These are phyloP conservation scores for button mushroom (Agaricus bisporus) DNA, from an alignment of 768 basidiomycete genomes.

Conservation along the genomic window DNA sequence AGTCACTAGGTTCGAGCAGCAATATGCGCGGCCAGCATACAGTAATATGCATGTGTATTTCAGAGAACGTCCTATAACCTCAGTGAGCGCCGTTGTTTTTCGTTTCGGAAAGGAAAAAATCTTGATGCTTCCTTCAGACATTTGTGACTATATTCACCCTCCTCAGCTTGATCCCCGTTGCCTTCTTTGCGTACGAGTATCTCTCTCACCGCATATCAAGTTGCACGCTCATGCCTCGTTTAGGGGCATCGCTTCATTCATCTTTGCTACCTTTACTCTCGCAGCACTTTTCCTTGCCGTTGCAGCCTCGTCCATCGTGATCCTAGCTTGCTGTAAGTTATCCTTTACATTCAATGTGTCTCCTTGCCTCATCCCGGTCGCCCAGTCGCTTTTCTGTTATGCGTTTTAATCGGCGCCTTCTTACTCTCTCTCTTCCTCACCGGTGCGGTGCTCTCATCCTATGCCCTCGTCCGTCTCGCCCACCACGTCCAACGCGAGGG, in stretches of 20 bases:
- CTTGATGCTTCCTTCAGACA: neutral
- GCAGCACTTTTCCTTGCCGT: neutral
- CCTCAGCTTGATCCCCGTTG: slow-evolving; percentile 5
- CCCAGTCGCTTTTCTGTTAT: neutral
- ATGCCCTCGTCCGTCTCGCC: slow-evolving; percentile 4
- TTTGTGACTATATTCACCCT: slow-evolving; percentile 8
- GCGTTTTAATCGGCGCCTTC: slow-evolving; percentile 1
- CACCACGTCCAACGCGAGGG: slow-evolving; percentile 4
- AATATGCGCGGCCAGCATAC: slow-evolving; percentile 9
- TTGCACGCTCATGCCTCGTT: neutral
- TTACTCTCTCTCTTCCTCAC: slow-evolving; percentile 7
- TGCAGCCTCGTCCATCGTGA: neutral
- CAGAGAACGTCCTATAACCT: slow-evolving; percentile 4
- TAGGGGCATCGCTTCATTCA: neutral
- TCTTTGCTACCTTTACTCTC: slow-evolving; percentile 1
- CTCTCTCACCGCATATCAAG: too few species aligned
- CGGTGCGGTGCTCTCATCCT: slow-evolving; percentile 2
- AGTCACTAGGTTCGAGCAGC: neutral
- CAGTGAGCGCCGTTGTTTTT: neutral
- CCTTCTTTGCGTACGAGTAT: neutral
- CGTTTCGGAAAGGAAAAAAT: neutral
- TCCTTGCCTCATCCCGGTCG: neutral
- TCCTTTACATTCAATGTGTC: neutral
- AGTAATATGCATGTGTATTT: slow-evolving; percentile 1
- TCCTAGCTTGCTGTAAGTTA: neutral